phyloP scores from a whole-genome alignment of 176 grass and related monocot genomes.

The Paspalum vaginatum region DNA sequence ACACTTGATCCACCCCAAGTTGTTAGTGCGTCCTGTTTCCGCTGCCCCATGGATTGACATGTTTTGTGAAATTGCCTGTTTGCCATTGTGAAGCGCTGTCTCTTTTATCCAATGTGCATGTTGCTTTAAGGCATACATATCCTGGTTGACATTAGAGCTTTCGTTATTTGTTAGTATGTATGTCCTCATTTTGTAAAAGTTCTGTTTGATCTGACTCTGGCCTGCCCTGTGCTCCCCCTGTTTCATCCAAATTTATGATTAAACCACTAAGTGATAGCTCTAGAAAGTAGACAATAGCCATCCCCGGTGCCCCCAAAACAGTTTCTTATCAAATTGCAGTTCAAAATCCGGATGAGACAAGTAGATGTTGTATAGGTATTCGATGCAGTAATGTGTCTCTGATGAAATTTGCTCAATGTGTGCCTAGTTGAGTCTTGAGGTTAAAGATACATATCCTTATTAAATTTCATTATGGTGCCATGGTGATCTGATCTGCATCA shows the following conservation, averaged over 20 bases:
- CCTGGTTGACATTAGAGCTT: slow-evolving; percentile 14
- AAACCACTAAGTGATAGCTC: background rate
- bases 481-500: background rate
- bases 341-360: background rate
- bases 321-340: background rate
- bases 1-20: slow-evolving; percentile 20
- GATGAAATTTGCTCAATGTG: slow-evolving; percentile 6
- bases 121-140: slow-evolving; percentile 2
- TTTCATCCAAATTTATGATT: slow-evolving; percentile 1
- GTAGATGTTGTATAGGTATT: background rate
- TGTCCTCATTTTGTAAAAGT: background rate
- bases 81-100: slow-evolving; percentile 12
- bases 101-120: background rate
- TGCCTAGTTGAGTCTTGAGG: background rate
- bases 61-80: background rate
- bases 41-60: background rate
- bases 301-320: background rate
- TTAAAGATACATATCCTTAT: background rate
- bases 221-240: background rate
- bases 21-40: background rate
- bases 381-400: background rate
- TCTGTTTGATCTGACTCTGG: slow-evolving; percentile 15
- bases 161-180: background rate
- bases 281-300: slow-evolving; percentile 12
- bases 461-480: slow-evolving; percentile 9